phyloP scores from a whole-genome alignment of 768 basidiomycete species.

The Clitopilus passeckerianus region DNA sequence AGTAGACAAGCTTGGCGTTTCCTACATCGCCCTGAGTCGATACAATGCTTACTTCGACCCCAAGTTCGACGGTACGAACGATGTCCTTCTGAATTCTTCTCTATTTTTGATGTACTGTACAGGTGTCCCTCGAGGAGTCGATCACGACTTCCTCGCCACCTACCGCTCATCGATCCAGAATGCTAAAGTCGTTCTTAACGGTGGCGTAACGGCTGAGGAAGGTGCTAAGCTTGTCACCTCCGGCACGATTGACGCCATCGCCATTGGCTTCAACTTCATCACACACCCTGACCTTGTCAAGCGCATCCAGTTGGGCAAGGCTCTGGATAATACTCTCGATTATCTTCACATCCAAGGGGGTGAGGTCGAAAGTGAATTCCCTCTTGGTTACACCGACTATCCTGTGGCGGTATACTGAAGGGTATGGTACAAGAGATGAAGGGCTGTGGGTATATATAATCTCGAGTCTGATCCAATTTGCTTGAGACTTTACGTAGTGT shows the following conservation, averaged over 20 bases:
- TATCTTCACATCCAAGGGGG: constrained; percentile 21
- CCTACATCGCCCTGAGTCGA: constrained; percentile 27
- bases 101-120: neutral
- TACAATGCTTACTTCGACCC: constrained; percentile 18
- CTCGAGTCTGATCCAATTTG: too few relatives aligned
- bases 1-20: constrained; percentile 29
- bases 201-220: constrained; percentile 28
- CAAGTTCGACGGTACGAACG: constrained; percentile 23
- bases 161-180: constrained; percentile 30
- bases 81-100: neutral
- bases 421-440: too few relatives aligned
- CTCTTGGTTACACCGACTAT: constrained; percentile 33
- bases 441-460: too few relatives aligned
- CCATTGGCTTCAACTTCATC: constrained; percentile 31
- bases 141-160: constrained; percentile 33
- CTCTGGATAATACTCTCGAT: constrained; percentile 26
- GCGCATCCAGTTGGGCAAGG: constrained; percentile 26
- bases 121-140: constrained; percentile 29
- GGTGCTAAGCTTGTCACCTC: constrained; percentile 28
- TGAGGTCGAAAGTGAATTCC: constrained; percentile 16
- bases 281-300: constrained; percentile 37
- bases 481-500: too few relatives aligned
- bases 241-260: constrained; percentile 29
- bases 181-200: constrained; percentile 32
- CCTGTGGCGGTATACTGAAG: constrained; percentile 17